These are phyloP conservation scores for Chiua sp. DNA, from an alignment of 1,284 basidiomycete species.

Conservation along the genomic window DNA sequence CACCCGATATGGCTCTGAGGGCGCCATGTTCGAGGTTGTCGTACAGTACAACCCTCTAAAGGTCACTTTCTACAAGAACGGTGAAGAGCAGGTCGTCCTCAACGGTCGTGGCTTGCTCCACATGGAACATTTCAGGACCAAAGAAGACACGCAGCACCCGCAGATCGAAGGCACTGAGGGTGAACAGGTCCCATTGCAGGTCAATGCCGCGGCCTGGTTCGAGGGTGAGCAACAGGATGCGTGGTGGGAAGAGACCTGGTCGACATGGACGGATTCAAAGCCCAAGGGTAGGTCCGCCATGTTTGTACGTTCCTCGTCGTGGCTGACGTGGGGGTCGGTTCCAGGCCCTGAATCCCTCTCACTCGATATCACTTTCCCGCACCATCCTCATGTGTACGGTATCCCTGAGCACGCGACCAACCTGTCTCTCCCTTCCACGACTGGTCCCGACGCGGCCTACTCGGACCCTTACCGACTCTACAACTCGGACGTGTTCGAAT, in stretches of 20 bases:
- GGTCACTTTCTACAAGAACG: slow-evolving; percentile 73
- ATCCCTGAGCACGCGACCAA: slow-evolving; percentile 97
- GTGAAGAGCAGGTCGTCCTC: slow-evolving; percentile 84
- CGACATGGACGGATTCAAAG: slow-evolving; percentile 88
- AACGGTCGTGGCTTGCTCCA: slow-evolving; percentile 93
- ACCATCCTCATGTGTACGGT: slow-evolving; percentile 89
- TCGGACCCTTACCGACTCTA: slow-evolving; percentile 94
- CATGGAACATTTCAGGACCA: slow-evolving; percentile 96
- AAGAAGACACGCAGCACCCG: slow-evolving; percentile 50
- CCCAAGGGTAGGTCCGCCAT: slow-evolving; percentile 90
- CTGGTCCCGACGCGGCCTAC: slow-evolving; percentile 72
- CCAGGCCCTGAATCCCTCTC: slow-evolving; percentile 93
- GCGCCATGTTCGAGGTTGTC: slow-evolving; percentile 66
- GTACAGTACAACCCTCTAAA: slow-evolving; percentile 79
- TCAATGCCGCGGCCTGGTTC: slow-evolving; percentile 79
- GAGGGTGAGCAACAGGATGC: slow-evolving; percentile 84
- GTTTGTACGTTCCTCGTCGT: too few relatives aligned
- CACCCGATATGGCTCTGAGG: slow-evolving; percentile 60
- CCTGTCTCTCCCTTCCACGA: slow-evolving; percentile 87
- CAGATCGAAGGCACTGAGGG: slow-evolving; percentile 47
- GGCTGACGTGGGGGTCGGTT: slow-evolving; percentile 7
- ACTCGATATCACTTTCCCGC: slow-evolving; percentile 93
- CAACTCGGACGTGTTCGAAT: slow-evolving; percentile 98
- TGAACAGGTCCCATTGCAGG: slow-evolving; percentile 61
- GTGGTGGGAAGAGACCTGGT: slow-evolving; percentile 91